Evolutionary conservation across 768 basidiomycete genomes (phyloP).

Genomic region (Tulasnella sp.): DNA sequence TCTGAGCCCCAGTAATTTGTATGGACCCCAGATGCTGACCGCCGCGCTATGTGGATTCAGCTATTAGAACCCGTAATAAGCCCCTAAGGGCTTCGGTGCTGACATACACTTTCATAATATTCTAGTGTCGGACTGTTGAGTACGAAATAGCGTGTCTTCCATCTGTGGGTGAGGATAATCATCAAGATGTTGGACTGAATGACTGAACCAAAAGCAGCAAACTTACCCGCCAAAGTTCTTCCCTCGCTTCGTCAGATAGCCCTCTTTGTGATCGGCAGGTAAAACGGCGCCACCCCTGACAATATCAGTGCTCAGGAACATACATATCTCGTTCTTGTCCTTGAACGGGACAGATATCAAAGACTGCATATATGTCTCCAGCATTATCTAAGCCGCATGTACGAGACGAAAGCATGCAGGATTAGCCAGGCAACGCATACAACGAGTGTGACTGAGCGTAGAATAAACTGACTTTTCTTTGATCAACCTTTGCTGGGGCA

Average conservation of each 20-base stretch:
- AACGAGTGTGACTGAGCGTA: no score
- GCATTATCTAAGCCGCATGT: conserved; percentile 24
- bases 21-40: conserved; percentile 90
- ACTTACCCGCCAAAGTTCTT: conserved; percentile 85
- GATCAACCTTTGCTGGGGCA: conserved; percentile 92
- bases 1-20: conserved; percentile 81
- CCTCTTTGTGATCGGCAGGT: conserved; percentile 82
- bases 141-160: conserved; percentile 95
- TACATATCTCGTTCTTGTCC: conserved; percentile 80
- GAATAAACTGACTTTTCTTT: conserved; percentile 65
- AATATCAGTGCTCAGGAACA: conserved; percentile 86
- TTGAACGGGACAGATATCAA: conserved; percentile 73
- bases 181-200: background rate
- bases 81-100: background rate
- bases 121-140: conserved; percentile 82
- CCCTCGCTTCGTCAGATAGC: conserved; percentile 89
- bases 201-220: background rate
- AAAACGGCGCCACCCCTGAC: conserved; percentile 61
- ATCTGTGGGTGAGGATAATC: conserved; percentile 26
- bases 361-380: conserved; percentile 80
- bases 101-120: conserved; percentile 89
- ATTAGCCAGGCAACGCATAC: background rate
- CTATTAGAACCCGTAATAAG: conserved; percentile 2
- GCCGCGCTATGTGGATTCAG: conserved; percentile 44
- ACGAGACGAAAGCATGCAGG: background rate